Conservation (phyloP, 768 basidiomycete genomes). For the Botryobasidium botryosum region DNA sequence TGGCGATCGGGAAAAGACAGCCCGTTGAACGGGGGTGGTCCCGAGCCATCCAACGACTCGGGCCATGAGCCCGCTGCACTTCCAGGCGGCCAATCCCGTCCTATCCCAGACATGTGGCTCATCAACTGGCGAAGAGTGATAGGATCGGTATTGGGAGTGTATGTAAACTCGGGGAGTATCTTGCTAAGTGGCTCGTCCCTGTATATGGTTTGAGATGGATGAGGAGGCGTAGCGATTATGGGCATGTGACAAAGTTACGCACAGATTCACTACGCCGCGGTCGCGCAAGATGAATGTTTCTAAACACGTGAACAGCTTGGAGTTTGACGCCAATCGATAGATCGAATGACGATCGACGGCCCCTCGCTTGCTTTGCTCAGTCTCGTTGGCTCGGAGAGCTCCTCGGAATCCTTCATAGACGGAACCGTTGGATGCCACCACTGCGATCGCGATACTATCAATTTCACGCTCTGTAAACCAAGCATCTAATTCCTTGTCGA, state of each 20-base stretch:
- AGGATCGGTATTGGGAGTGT: conserved; percentile 9
- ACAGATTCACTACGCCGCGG: no score
- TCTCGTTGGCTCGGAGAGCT: conserved; percentile 28
- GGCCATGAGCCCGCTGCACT: no score
- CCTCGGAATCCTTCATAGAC: conserved; percentile 33
- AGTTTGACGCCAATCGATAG: conserved; percentile 35
- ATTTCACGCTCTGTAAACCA: conserved; percentile 22
- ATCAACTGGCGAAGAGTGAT: conserved; percentile 11
- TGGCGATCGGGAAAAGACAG: no score
- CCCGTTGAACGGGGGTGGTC: no score
- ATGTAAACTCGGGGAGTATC: conserved; percentile 26
- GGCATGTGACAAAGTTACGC: no score
- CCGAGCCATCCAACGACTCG: no score
- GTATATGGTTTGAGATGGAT: neutral
- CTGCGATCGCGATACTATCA: conserved; percentile 33
- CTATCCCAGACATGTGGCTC: conserved; percentile 21
- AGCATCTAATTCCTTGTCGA: no score
- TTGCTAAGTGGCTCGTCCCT: conserved; percentile 37
- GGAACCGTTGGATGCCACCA: conserved; percentile 30
- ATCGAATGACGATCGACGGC: conserved; percentile 21
- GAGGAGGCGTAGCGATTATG: no score
- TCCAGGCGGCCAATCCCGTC: conserved; percentile 24
- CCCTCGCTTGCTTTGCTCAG: conserved; percentile 1
- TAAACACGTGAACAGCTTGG: conserved; percentile 33
- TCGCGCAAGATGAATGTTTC: no score